Evolutionary conservation across 2,329 filamentous ascomycete species (phyloP).

Genomic region (Ophiostoma populinum): DNA sequence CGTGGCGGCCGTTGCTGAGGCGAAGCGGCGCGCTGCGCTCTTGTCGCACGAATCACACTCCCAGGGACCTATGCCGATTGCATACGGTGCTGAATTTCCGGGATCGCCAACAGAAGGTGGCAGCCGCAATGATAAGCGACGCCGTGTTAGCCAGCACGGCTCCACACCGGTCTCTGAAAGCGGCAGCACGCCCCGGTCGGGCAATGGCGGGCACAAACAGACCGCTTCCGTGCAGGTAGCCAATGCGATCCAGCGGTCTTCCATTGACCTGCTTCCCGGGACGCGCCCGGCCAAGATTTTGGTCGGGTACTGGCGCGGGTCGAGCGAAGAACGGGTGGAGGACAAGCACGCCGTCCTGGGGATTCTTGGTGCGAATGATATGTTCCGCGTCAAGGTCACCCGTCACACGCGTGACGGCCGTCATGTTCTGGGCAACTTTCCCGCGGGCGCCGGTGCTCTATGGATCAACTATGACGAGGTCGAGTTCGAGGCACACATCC

Average conservation of each 20-base stretch:
- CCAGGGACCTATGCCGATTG: constrained; percentile 26
- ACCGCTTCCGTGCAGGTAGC: too few species aligned
- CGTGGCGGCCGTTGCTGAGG: constrained; percentile 27
- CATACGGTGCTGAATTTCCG: constrained; percentile 32
- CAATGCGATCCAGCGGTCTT: constrained; percentile 11
- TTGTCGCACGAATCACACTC: constrained; percentile 27
- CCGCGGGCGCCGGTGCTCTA: constrained; percentile 38
- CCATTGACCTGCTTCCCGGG: constrained; percentile 28
- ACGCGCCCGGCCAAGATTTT: constrained; percentile 40
- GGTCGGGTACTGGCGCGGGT: constrained; percentile 42
- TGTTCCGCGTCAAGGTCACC: constrained; percentile 46
- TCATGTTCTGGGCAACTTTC: constrained; percentile 41
- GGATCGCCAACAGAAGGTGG: too few species aligned
- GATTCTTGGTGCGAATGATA: constrained; percentile 43
- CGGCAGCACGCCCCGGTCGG: too few species aligned
- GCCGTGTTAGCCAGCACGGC: too few species aligned
- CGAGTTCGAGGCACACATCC: constrained; percentile 37
- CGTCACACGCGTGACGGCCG: constrained; percentile 43
- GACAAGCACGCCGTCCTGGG: constrained; percentile 47
- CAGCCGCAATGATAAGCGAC: too few species aligned
- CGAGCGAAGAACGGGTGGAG: constrained; percentile 25
- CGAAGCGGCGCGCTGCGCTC: constrained; percentile 24
- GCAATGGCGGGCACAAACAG: too few species aligned
- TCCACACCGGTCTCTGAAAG: too few species aligned
- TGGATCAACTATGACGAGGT: constrained; percentile 49